Base-by-base conservation (phyloP, 257 asterid species). In the Przewalskia tangutica region DNA sequence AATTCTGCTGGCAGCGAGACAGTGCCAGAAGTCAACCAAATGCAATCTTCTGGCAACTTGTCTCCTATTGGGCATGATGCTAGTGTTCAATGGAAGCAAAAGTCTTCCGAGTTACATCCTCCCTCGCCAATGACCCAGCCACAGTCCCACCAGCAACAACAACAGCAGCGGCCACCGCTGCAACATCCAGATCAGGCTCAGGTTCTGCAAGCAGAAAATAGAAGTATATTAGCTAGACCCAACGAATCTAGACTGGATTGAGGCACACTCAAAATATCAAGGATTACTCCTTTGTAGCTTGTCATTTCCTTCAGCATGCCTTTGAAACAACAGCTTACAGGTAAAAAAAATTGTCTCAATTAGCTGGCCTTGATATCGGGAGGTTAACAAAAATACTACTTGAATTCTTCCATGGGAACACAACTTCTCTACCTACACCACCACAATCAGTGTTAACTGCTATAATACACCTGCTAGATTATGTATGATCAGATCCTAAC, bases 191-290 rank as follows among this genome's bases (percentile, higher is more conserved):
- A 90, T 89, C 92, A 83, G 86, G 93, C 88, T 83, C 77, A 86
- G 86, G 91, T 89, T 86, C 89, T 87, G 77, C 90, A 88, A 86
- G 89, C 91, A 82, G 99, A 92, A 85, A 90, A 86, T 79, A 87
- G 85, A 58, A 84, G 82, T 85, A 64, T 84, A 84, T 86, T 77
- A 86, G 92, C 90, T 81, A 85, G 87, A 85, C 81, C 93, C 17
- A 78, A 85, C 23, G 93, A 92, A 82, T 80, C 94, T 81, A 84
- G 91, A 85, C 80, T 85, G 88, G 97, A 91, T 81, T 91, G 94
- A 92, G 77, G 83, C 83, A 81, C 73, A 6, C 67, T 59, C 80
- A 77, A 76, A 38, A 8, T 17, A 79, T 60, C 75, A 59, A 83
- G 83, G 83, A 63, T 82, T 85, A 60, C 81, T 66, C 82, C 32